phyloP scores from a whole-genome alignment of 163 green algal species.

The Coccomyxa subellipsoidea region DNA sequence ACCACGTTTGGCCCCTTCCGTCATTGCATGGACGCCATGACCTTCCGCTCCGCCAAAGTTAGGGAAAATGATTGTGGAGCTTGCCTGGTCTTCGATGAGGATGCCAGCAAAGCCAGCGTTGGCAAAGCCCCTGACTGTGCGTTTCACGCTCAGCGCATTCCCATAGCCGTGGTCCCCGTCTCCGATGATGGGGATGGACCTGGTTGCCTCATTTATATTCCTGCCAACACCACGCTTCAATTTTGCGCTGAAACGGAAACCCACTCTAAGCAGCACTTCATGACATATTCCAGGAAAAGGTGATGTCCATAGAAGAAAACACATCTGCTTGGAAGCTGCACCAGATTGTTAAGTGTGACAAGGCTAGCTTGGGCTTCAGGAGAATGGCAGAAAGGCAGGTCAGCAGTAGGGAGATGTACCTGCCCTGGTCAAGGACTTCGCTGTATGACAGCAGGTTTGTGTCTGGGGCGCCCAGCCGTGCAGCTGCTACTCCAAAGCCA shows the following conservation, averaged over 20 bases:
- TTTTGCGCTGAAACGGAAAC: too few species aligned
- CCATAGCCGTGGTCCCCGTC: slow-evolving; percentile 94
- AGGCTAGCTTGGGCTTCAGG: not conserved
- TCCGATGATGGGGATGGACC: slow-evolving; percentile 81
- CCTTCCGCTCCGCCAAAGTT: too few species aligned
- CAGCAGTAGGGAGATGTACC: too few species aligned
- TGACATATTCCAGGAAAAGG: too few species aligned
- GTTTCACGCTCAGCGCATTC: slow-evolving; percentile 93
- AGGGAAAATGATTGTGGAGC: not conserved
- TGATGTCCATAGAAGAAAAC: too few species aligned
- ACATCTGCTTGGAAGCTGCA: not conserved
- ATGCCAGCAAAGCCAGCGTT: slow-evolving; percentile 86
- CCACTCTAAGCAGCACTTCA: too few species aligned
- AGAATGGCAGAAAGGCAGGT: too few species aligned
- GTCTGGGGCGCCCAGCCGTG: slow-evolving; percentile 79
- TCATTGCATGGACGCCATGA: too few species aligned
- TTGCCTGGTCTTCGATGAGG: slow-evolving; percentile 90
- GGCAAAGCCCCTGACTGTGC: slow-evolving; percentile 87
- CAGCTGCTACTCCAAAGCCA: slow-evolving; percentile 84
- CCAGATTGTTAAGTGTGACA: not conserved
- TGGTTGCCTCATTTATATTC: slow-evolving; percentile 72
- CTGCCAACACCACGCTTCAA: slow-evolving; percentile 22
- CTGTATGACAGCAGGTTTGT: slow-evolving; percentile 84
- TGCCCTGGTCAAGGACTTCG: slow-evolving; percentile 81
- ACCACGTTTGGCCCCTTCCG: too few species aligned